Base-by-base conservation (phyloP, 2,329 filamentous ascomycete species). In the Dichotomopilus funicola region DNA sequence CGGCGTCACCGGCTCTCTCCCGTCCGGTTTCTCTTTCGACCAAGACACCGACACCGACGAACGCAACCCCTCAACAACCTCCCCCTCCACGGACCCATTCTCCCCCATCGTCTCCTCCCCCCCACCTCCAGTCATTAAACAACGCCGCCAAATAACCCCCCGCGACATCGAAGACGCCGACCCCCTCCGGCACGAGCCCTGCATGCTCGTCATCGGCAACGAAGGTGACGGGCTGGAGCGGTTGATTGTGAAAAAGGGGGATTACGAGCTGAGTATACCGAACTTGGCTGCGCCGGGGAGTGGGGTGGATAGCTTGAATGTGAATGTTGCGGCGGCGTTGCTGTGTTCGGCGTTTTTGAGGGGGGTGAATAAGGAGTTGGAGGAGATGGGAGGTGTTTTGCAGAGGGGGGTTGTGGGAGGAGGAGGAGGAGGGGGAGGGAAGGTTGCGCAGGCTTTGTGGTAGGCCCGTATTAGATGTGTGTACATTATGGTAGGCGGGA, bases 221-320 rank as follows among this genome's bases (percentile, higher is more conserved):
- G 91, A 96, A 71, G 89, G 86, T 1, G 78, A 85, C 56, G 91
- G 91, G 1, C 70, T 96, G 46, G 75, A 80, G n/a, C 75, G 76
- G 51, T 76, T 79, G 55, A 71, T 94, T 58, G 58, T 65, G 2
- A 82, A 81, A 62, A 81, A 81, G 55, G 86, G 88, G 0, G 83
- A 95, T 62, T 76, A 75, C 35, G 77, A 85, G 62, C 64, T 86
- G 4, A 81, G 85, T 6, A 89, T 99, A 53, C 78, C 78, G 61
- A 80, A 69, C 69, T 79, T 69, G 69, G 72, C 62, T 13, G 78
- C 70, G 43, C 73, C 66, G 59, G 38, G 11, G 19, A 75, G 65
- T 68, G 83, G 62, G 67, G 83, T 99, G 2, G 92, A 97, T 70
- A 96, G 91, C 69, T 73, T 99, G 68, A 97, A 99, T 68, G 94